These are phyloP conservation scores for Coemansia sp. DNA, from an alignment of 192 early-diverging fungal species.

Conservation along the genomic window DNA sequence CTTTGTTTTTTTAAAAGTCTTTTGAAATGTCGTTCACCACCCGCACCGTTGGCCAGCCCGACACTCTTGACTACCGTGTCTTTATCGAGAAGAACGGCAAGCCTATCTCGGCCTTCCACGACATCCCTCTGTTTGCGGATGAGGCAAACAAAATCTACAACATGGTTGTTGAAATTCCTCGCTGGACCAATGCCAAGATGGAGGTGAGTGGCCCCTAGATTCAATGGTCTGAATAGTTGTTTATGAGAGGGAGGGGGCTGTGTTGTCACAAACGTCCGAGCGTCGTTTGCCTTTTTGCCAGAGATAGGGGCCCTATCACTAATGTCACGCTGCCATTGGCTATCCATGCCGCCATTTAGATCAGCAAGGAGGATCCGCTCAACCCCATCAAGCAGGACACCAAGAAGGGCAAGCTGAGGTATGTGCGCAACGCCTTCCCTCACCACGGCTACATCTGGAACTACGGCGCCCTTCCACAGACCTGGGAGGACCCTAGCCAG, in stretches of 20 bases:
- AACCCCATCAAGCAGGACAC: conserved; percentile 99
- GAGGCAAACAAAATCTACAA: conserved; percentile 89
- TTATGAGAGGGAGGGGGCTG: background rate
- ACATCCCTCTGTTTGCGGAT: conserved; percentile 95
- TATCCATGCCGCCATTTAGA: conserved; percentile 53
- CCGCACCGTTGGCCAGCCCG: conserved; percentile 80
- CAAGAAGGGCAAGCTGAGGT: conserved; percentile 99
- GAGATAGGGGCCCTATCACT: background rate
- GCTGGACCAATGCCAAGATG: conserved; percentile 99
- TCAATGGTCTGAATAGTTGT: background rate
- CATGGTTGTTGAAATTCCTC: conserved; percentile 98
- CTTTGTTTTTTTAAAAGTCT: background rate
- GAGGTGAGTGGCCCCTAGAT: conserved; percentile 56
- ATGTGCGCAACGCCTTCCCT: conserved; percentile 98
- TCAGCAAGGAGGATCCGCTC: conserved; percentile 92
- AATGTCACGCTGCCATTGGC: background rate
- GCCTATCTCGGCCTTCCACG: conserved; percentile 93
- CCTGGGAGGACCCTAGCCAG: conserved; percentile 97
- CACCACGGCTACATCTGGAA: conserved; percentile 99
- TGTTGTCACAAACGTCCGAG: background rate
- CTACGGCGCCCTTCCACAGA: conserved; percentile 99
- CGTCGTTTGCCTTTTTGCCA: background rate
- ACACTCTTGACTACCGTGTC: conserved; percentile 84
- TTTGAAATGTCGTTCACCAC: conserved; percentile 60
- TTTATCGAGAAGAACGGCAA: conserved; percentile 83